Conservation (phyloP, 208 protist species). For the Trypanosoma conorhini region DNA sequence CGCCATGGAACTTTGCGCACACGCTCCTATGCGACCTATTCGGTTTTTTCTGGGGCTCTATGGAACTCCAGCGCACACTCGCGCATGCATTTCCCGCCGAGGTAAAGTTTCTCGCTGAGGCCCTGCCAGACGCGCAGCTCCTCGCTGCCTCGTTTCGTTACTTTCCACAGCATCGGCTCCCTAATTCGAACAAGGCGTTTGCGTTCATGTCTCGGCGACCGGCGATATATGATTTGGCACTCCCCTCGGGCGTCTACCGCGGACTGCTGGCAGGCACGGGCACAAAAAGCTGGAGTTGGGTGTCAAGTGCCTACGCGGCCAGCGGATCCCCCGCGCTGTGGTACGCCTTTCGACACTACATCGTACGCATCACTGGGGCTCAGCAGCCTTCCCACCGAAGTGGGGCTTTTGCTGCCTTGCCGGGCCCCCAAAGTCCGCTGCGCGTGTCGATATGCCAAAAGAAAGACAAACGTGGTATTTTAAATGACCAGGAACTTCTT, state of each 20-base stretch:
- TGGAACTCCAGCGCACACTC: slow-evolving; percentile 14
- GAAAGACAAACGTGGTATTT: slow-evolving; percentile 32
- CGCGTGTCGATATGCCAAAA: slow-evolving; percentile 34
- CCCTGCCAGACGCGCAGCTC: slow-evolving; percentile 10
- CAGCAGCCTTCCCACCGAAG: not conserved
- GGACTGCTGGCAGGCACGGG: slow-evolving; percentile 31
- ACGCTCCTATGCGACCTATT: slow-evolving; percentile 41
- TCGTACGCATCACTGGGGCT: slow-evolving; percentile 19
- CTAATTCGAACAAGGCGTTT: slow-evolving; percentile 38
- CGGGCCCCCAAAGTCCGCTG: slow-evolving; percentile 3
- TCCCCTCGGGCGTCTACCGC: slow-evolving; percentile 21
- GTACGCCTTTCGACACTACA: slow-evolving; percentile 32
- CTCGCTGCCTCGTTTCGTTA: slow-evolving; percentile 23
- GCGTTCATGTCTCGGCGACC: slow-evolving; percentile 20
- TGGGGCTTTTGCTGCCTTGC: not conserved
- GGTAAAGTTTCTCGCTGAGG: slow-evolving; percentile 9
- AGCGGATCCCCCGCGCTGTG: slow-evolving; percentile 28
- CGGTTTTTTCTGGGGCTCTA: slow-evolving; percentile 32
- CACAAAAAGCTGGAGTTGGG: slow-evolving; percentile 34
- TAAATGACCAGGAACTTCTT: slow-evolving; percentile 17
- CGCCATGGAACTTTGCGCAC: slow-evolving; percentile 42
- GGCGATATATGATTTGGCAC: slow-evolving; percentile 20
- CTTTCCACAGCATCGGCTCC: slow-evolving; percentile 21
- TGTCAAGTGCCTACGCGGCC: slow-evolving; percentile 27
- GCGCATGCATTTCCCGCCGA: slow-evolving; percentile 2